These are phyloP conservation scores for Dictyostelium firmibasis DNA, from an alignment of 78 protist species.

Conservation along the genomic window DNA sequence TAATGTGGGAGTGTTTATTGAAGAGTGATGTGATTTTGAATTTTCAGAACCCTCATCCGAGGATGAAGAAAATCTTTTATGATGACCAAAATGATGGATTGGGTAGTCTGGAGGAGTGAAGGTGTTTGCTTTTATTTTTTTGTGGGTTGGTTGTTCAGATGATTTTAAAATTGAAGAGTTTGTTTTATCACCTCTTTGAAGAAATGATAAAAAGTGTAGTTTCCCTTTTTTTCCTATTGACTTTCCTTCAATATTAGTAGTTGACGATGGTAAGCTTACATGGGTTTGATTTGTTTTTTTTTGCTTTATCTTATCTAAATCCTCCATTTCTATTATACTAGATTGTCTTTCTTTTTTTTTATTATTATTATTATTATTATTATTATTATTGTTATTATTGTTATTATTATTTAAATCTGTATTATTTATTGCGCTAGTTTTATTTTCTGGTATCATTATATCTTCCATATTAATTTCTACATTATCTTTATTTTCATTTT, in stretches of 20 bases:
- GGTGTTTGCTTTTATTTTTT: not conserved
- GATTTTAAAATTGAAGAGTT: not conserved
- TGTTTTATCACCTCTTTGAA: not conserved
- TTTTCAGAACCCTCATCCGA: not conserved
- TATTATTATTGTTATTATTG: not conserved
- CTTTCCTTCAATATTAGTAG: not conserved
- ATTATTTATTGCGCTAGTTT: no score
- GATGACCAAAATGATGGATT: slow-evolving; percentile 9
- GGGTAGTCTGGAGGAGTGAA: not conserved
- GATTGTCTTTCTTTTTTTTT: not conserved
- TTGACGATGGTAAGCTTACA: not conserved
- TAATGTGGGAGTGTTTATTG: not conserved
- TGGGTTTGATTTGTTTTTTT: not conserved
- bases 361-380: not conserved
- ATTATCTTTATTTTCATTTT: not conserved
- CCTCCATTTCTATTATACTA: not conserved
- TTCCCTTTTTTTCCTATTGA: not conserved
- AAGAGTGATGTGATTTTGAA: not conserved
- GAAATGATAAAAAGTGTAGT: not conserved
- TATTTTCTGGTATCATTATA: not conserved
- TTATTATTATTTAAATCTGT: no score
- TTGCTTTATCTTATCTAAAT: not conserved
- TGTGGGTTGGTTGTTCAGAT: not conserved
- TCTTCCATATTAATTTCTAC: not conserved
- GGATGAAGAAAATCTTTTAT: not conserved